These are phyloP conservation scores for Pythium folliculosum DNA, from an alignment of 352 stramenopile species.

Conservation along the genomic window DNA sequence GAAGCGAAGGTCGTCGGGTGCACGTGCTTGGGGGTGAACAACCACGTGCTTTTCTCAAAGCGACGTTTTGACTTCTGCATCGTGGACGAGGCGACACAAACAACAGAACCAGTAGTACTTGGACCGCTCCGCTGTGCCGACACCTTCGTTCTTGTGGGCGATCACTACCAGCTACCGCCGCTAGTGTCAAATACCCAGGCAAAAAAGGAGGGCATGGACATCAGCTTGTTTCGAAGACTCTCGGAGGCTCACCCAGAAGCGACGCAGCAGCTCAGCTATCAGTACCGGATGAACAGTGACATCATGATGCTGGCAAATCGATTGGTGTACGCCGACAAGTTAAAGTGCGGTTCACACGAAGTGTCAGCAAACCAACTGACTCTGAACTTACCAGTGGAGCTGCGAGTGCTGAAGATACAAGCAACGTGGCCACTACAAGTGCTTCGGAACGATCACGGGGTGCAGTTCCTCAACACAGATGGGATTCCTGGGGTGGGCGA, in stretches of 20 bases:
- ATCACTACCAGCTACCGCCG: constrained; percentile 98
- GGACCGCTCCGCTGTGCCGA: constrained; percentile 92
- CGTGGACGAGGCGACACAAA: constrained; percentile 98
- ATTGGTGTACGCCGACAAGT: constrained; percentile 91
- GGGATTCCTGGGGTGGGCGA: constrained; percentile 18
- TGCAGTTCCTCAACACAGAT: constrained; percentile 90
- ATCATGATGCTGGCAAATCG: constrained; percentile 97
- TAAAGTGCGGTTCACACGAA: constrained; percentile 89
- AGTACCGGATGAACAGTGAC: constrained; percentile 98
- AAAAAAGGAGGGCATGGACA: constrained; percentile 78
- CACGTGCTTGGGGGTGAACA: constrained; percentile 78
- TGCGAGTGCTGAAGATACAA: background rate
- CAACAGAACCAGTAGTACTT: constrained; percentile 95
- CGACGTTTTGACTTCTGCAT: constrained; percentile 98
- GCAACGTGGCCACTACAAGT: constrained; percentile 32
- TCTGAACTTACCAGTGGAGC: constrained; percentile 23
- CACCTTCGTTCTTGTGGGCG: constrained; percentile 96
- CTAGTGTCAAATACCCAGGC: constrained; percentile 92
- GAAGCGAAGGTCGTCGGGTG: constrained; percentile 63
- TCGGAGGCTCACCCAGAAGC: constrained; percentile 90
- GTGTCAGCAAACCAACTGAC: constrained; percentile 50
- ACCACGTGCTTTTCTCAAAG: constrained; percentile 74
- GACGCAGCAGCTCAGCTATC: constrained; percentile 94
- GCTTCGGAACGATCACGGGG: constrained; percentile 47
- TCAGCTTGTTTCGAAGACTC: constrained; percentile 91